Conservation (phyloP, 345 rosid species). For the Populus davidiana region DNA sequence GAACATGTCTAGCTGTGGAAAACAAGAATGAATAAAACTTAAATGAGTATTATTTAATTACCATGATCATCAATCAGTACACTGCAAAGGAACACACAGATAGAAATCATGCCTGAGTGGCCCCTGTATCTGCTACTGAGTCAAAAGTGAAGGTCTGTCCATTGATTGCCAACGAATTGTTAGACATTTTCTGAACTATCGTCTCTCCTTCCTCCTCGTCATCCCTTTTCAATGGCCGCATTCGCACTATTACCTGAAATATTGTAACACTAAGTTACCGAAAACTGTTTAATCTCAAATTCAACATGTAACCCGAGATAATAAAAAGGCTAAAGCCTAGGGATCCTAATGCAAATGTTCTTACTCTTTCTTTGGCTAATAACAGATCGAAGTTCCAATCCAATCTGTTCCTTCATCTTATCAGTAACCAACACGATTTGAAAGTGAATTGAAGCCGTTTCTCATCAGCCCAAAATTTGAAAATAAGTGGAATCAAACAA, state of each 20-base stretch:
- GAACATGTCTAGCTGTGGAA: constrained; percentile 69
- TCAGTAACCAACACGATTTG: not conserved
- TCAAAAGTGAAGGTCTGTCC: constrained; percentile 88
- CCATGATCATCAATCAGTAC: not conserved
- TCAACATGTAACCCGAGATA: not conserved
- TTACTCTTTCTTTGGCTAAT: not conserved
- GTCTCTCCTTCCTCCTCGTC: constrained; percentile 67
- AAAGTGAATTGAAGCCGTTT: not conserved
- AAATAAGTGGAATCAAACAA: not conserved
- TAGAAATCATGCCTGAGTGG: constrained; percentile 58
- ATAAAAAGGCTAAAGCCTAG: not conserved
- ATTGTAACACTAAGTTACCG: not conserved
- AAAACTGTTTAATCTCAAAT: not conserved
- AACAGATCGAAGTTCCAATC: not conserved
- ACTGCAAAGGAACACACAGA: not conserved
- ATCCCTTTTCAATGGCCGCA: constrained; percentile 71
- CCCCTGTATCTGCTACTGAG: constrained; percentile 71
- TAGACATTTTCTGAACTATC: constrained; percentile 58
- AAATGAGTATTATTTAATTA: constrained; percentile 10
- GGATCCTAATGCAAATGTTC: not conserved
- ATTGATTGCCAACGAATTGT: constrained; percentile 61
- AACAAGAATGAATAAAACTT: not conserved
- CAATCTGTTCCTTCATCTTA: not conserved
- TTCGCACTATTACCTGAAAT: constrained; percentile 73
- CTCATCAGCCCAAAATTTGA: not conserved